Evolutionary conservation across 345 rosid genomes (phyloP), one percentile per base, ranked within the genome.

Genomic region (Arabis alpina): DNA sequence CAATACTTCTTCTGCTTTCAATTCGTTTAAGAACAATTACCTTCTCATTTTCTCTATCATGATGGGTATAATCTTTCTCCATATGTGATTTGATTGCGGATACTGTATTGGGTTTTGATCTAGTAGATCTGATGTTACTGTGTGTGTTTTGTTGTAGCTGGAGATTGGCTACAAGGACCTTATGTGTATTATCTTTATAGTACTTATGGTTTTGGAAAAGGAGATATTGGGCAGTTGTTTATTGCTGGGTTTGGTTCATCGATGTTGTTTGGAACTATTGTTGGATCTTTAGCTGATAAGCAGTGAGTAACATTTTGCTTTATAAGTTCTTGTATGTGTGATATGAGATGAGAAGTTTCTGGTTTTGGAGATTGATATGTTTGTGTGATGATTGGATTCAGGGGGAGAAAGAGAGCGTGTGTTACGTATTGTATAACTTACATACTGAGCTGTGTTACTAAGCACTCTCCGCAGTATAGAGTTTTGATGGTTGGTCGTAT

Each of bases 91-190:
- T 63, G 43, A 32, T 52, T 36, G 8, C 40, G 40, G 10, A 8
- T 2, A 36, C 47, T 39, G 30, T 30, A 9, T 5, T 9, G n/a
- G 68, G 15, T 37, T 36, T 16, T 59, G 63, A 51, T 51, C 10
- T 36, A 32, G 1, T 19, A 19, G 23, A 19, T 19, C 23, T 59
- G 63, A 51, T 51, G 10, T 36, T 2, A 36, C 47, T 39, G 30
- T 30, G 9, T 5, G 23, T 0, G 36, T 1, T 6, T 30, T 5
- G 4, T 3, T 30, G 34, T 30, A 91, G 95, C 95, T 66, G 97
- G 95, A 66, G 97, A 91, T 70, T 91, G 97, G 97, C 82, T 87
- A 79, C 97, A 91, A 81, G 97, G 97, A 49, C 97, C 97, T 39
- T 91, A 91, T 75, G 97, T 91, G 10, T 91, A 91, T 80, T 88